Base-by-base conservation (phyloP, 2,329 filamentous ascomycete species). In the Colletotrichum orbiculare region DNA sequence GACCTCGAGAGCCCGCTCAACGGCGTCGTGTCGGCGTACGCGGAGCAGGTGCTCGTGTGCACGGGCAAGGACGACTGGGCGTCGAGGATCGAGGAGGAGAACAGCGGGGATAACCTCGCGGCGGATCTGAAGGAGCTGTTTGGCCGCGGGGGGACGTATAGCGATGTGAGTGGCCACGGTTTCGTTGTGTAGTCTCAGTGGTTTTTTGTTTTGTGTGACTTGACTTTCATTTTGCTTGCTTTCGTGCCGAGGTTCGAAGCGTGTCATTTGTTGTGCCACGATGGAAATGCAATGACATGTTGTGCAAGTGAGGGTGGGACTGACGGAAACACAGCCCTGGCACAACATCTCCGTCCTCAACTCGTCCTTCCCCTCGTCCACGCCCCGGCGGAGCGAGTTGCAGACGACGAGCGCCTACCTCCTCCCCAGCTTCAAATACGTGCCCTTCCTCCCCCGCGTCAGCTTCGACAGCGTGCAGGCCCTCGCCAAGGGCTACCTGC, bases 81-180 rank as follows among this genome's bases (percentile, higher is more conserved):
- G 35, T 94, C 91, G 73, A 87, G 87, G 62, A 96, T 97, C 67
- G 94, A 97, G 74, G 89, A 97, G 49, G 93, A 96, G 65, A 87
- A 90, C 70, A 85, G 78, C 72, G 87, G 81, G 13, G 84, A 88
- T 69, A 90, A 90, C 69, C 76, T 94, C 15, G 88, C 90, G 6
- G 88, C 90, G 42, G 89, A 92, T 60, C 76, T 97, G 64, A 95
- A 92, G 75, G 84, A 86, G 70, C 74, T 92, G 41, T 79, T 93
- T 67, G 90, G 89, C 3, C 82, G 89, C 8, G 87, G 88, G 3
- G 91, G 91, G 4, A 78, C 79, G 57, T 92, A 86, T 74, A 85
- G 84, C 62, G 88, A 93, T 83, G 91, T 90, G 76, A 78, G 84
- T 82, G 37, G 43, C 34, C 10, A 37, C 13, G 10, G 25, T 25